Conservation (phyloP, 306 rosid genomes). For the Pyrus betulifolia region DNA sequence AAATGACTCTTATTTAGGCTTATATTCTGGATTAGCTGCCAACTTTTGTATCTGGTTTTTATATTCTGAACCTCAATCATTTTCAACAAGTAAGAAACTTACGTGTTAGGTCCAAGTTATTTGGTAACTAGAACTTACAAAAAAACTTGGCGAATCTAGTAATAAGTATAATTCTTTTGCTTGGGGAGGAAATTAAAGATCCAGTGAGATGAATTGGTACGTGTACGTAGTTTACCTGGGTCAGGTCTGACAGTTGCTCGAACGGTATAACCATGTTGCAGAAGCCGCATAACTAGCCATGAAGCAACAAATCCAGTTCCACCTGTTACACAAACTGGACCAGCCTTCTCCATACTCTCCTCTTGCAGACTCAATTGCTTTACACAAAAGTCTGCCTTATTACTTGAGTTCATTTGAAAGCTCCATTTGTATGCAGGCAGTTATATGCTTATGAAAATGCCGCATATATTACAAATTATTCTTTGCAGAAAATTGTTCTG, state of each 20-base stretch:
- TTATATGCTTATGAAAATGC: neutral
- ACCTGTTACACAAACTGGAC: conserved; percentile 52
- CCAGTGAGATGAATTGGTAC: neutral
- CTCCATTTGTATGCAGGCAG: neutral
- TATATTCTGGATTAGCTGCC: too few relatives aligned
- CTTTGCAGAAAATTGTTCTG: neutral
- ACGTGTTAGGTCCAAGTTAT: neutral
- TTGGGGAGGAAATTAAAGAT: too few relatives aligned
- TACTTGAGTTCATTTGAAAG: neutral
- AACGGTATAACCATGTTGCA: conserved; percentile 38
- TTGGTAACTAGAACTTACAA: neutral
- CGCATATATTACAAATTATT: neutral
- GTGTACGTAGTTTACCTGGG: neutral
- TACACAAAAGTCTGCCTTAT: neutral
- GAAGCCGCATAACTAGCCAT: conserved; percentile 47
- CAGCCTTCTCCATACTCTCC: conserved; percentile 28
- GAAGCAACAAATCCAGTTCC: conserved; percentile 44
- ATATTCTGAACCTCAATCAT: too few relatives aligned
- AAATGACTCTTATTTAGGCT: too few relatives aligned
- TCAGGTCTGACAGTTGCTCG: conserved; percentile 32
- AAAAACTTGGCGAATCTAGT: too few relatives aligned
- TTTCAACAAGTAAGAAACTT: too few relatives aligned
- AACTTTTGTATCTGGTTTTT: too few relatives aligned
- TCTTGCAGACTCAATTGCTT: neutral
- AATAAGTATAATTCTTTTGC: neutral